Evolutionary conservation across 2,329 filamentous ascomycete genomes (phyloP).

Genomic region (Hirsutella minnesotensis): DNA sequence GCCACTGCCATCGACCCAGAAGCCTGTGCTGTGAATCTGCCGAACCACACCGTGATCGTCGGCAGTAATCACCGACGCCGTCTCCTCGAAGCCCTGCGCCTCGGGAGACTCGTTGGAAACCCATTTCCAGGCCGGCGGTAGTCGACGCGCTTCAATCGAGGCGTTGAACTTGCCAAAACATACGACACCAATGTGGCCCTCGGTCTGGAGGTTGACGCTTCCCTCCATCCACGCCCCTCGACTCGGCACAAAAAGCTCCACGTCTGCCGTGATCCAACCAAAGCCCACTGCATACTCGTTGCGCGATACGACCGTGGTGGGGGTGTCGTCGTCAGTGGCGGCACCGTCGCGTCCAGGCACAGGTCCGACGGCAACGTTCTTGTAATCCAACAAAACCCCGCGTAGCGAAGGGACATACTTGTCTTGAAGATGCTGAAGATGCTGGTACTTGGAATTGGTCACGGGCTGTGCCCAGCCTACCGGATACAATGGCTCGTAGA

Average conservation of each 20-base stretch:
- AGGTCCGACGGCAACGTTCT: constrained; percentile 54
- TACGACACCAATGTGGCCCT: constrained; percentile 78
- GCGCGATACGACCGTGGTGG: constrained; percentile 38
- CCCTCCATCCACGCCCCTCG: constrained; percentile 67
- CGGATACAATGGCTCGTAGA: constrained; percentile 67
- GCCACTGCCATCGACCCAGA: constrained; percentile 65
- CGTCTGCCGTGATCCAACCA: constrained; percentile 79
- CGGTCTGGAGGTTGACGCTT: constrained; percentile 73
- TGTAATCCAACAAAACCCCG: constrained; percentile 66
- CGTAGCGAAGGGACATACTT: constrained; percentile 62
- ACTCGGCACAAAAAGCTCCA: constrained; percentile 69
- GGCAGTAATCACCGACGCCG: constrained; percentile 26
- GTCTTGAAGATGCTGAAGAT: constrained; percentile 63
- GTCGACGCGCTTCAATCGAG: constrained; percentile 62
- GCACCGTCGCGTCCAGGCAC: constrained; percentile 36
- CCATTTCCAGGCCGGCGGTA: constrained; percentile 76
- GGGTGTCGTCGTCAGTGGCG: constrained; percentile 35
- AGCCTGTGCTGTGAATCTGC: constrained; percentile 47
- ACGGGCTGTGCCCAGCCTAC: constrained; percentile 57
- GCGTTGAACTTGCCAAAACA: constrained; percentile 91
- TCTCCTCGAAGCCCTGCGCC: constrained; percentile 28
- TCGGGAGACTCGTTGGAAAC: constrained; percentile 40
- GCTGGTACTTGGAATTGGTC: constrained; percentile 59
- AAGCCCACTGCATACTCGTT: constrained; percentile 82
- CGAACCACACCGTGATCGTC: constrained; percentile 40